A percentile compares a stretch with the other conserved stretches of the same genome.
Evolutionary conservation across 257 asterid genomes (phyloP).

Genomic region (Solanum sitiens): DNA sequence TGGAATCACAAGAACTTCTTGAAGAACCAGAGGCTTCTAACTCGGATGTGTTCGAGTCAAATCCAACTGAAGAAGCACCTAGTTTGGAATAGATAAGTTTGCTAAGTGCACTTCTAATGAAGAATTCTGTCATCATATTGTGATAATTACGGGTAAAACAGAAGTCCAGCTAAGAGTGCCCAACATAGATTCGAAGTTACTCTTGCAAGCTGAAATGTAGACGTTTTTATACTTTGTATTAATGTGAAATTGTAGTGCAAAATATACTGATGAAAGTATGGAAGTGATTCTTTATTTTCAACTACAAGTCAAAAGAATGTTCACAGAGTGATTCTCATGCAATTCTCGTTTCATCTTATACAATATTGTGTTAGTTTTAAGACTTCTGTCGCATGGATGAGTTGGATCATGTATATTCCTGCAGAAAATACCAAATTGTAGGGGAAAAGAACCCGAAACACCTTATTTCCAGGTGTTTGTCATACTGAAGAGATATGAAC

Average conservation of each 20-base stretch:
- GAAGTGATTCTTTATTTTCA: neutral
- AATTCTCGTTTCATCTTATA: neutral
- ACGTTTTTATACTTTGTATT: neutral
- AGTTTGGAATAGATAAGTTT: slow-evolving; percentile 49
- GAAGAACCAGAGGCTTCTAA: slow-evolving; percentile 72
- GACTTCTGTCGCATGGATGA: neutral
- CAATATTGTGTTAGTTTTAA: neutral
- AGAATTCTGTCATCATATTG: neutral
- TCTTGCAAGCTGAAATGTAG: neutral
- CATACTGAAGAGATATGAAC: neutral
- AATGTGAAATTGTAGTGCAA: neutral
- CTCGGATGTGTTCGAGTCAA: slow-evolving; percentile 78
- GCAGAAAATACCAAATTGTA: neutral
- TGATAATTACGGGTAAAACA: neutral
- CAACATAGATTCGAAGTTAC: neutral
- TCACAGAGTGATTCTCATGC: neutral
- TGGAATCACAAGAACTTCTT: slow-evolving; percentile 63
- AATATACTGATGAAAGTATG: neutral
- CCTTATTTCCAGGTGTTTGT: neutral
- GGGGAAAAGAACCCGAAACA: neutral
- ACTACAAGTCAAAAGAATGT: neutral
- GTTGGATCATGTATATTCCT: neutral
- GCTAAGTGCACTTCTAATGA: neutral
- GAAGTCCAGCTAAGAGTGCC: neutral
- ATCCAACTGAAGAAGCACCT: slow-evolving; percentile 92